Conservation (phyloP, 345 rosid genomes). For the Cochlearia excelsa region DNA sequence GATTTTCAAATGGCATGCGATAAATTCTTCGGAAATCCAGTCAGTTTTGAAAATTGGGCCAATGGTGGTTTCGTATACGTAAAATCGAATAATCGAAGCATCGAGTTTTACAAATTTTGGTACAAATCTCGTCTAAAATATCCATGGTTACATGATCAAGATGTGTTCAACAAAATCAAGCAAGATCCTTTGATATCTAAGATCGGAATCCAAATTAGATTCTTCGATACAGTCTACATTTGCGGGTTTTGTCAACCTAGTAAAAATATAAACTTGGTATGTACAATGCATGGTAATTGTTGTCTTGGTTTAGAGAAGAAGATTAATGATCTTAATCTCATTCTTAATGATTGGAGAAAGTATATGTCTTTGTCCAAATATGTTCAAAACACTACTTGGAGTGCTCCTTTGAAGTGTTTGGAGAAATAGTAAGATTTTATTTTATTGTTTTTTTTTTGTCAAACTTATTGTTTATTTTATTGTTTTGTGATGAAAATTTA, state of each 20-base stretch:
- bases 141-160: constrained; percentile 67
- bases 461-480: too few species aligned
- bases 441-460: too few species aligned
- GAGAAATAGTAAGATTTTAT: neutral
- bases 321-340: constrained; percentile 47
- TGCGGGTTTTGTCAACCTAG: constrained; percentile 68
- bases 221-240: constrained; percentile 54
- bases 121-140: constrained; percentile 39
- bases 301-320: constrained; percentile 56
- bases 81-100: constrained; percentile 47
- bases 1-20: constrained; percentile 90
- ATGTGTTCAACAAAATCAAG: constrained; percentile 66
- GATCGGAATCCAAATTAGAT: constrained; percentile 46
- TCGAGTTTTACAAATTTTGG: constrained; percentile 66
- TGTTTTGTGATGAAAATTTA: too few species aligned
- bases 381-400: constrained; percentile 41
- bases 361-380: constrained; percentile 29
- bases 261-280: constrained; percentile 47
- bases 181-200: constrained; percentile 28
- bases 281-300: constrained; percentile 86
- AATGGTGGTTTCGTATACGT: constrained; percentile 73
- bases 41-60: constrained; percentile 36
- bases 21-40: constrained; percentile 38
- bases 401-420: constrained; percentile 55
- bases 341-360: constrained; percentile 60